These are phyloP conservation scores for Talaromyces trachyspermus DNA, from an alignment of 495 filamentous ascomycete species.

Conservation along the genomic window DNA sequence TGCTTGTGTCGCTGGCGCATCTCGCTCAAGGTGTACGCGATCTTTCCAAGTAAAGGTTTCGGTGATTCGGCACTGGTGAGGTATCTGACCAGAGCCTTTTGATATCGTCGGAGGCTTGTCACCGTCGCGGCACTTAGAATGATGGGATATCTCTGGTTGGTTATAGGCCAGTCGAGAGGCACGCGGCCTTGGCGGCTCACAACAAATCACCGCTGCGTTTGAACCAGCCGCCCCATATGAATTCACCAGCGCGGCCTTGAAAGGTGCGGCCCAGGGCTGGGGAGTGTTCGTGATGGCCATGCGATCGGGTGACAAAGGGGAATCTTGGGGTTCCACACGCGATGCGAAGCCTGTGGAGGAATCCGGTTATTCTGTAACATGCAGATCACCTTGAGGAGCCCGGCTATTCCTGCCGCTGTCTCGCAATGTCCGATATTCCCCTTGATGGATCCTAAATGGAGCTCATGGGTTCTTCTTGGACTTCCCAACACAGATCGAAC, in stretches of 20 bases:
- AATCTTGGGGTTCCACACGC: conserved; percentile 38
- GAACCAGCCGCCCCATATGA: conserved; percentile 8
- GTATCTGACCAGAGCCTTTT: not conserved
- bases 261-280: not conserved
- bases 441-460: conserved; percentile 30
- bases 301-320: not conserved
- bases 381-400: conserved; percentile 31
- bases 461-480: not conserved
- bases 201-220: conserved; percentile 7
- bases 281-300: not conserved
- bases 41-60: not conserved
- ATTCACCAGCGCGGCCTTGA: not conserved
- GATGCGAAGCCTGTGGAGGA: conserved; percentile 48
- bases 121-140: not conserved
- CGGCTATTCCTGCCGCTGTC: conserved; percentile 25
- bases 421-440: conserved; percentile 31
- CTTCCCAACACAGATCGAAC: conserved; percentile 22
- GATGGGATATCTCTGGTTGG: too few species aligned
- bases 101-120: not conserved
- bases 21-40: conserved; percentile 1
- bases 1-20: not conserved
- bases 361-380: conserved; percentile 44
- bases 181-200: not conserved
- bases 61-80: not conserved
- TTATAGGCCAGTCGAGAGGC: too few species aligned